Evolutionary conservation across 352 stramenopile species (phyloP), one percentile per base, ranked within the genome.

Genomic region (Pythium sukuiense): DNA sequence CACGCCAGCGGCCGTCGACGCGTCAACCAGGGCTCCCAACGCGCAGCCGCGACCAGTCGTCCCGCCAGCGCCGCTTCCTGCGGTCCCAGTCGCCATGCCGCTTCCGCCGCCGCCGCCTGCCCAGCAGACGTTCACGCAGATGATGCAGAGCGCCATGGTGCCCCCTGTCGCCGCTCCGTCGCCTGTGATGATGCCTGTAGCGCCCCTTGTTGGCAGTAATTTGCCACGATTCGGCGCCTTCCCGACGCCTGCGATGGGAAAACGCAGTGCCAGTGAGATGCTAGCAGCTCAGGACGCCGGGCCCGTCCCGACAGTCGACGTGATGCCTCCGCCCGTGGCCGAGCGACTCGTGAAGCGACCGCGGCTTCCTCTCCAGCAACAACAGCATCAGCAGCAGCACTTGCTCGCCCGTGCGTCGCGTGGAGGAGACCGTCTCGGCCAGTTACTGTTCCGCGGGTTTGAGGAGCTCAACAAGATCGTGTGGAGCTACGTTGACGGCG

Each of bases 401-500:
- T 14, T 20, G 6, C 39, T 52, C 27, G 55, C 18, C 20, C n/a
- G 27, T 37, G 11, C 33, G 35, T 24, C 30, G 26, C 43, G 43
- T 49, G 43, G 43, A 27, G 43, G 43, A 49, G 55, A 59, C 4
- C 62, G 71, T 24, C 61, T 92, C 12, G 83, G 81, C 1, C 59
- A 74, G n/a, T 60, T 90, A 11, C 58, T 92, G 8, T 89, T 92
- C 55, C 73, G 75, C 4, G 86, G 81, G 1, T 77, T 80, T 26
- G 86, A 90, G 32, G 84, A 93, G 61, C 56, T 91, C 1, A 85
- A 66, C 63, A 88, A 80, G 63, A 79, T 91, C 20, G 76, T 93
- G 9, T 95, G 87, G 87, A 80, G 83, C 55, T 95, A 80, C 57
- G 81, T 95, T 46, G 81, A 90, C 48, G 87, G 87, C 35, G 72